These are phyloP conservation scores for Apiospora malaysiana DNA, from an alignment of 2,329 filamentous ascomycete genomes.

Conservation along the genomic window DNA sequence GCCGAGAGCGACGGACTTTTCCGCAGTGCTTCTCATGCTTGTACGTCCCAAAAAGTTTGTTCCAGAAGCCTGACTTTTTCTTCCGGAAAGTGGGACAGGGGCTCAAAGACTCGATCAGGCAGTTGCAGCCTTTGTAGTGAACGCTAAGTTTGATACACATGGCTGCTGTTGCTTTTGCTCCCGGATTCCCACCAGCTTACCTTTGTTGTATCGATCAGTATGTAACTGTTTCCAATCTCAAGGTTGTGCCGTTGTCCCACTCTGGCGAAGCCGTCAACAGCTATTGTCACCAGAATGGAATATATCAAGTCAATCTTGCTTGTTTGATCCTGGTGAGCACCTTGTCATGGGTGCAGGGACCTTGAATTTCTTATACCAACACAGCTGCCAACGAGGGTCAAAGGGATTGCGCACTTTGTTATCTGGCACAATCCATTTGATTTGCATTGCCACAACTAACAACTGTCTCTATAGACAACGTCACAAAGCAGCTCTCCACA, in stretches of 20 bases:
- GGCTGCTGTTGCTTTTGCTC: background rate
- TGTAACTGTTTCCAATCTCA: background rate
- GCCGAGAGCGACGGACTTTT: background rate
- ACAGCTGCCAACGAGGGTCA: background rate
- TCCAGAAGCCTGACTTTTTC: slow-evolving; percentile 18
- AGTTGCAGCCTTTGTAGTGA: background rate
- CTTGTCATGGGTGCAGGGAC: background rate
- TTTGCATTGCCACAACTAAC: background rate
- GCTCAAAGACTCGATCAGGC: background rate
- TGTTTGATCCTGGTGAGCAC: background rate
- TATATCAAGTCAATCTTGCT: background rate
- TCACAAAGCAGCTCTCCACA: background rate
- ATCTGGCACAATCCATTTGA: background rate
- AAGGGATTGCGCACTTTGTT: background rate
- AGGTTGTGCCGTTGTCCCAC: slow-evolving; percentile 2
- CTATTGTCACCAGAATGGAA: slow-evolving; percentile 9
- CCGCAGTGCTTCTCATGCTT: slow-evolving; percentile 21
- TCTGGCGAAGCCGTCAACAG: slow-evolving; percentile 4
- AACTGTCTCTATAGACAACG: background rate
- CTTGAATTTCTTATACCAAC: background rate
- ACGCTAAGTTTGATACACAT: slow-evolving; percentile 21
- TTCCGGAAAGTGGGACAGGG: slow-evolving; percentile 21
- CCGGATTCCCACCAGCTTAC: background rate
- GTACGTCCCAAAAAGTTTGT: slow-evolving; percentile 14
- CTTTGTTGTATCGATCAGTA: background rate